Base-by-base conservation (phyloP, 306 rosid species). In the Trichosanthes truncata region DNA sequence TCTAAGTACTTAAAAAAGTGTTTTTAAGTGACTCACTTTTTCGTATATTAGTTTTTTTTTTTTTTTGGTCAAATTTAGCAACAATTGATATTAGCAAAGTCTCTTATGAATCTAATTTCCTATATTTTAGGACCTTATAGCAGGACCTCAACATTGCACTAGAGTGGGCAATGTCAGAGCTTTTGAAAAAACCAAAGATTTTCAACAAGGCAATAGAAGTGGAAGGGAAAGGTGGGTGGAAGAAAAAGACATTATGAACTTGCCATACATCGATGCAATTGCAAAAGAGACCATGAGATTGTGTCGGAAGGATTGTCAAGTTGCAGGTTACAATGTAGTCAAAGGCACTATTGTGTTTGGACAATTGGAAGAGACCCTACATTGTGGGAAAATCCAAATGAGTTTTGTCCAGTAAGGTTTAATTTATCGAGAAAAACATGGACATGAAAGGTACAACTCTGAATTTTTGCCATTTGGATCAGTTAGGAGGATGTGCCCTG, bases 401-500 rank as follows among this genome's bases (percentile, higher is more conserved):
- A 92, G 7, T 92, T 93, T 45, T 40, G 12, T 35, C 98, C 96
- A 0, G 96, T 90, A 26, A 87, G 98, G 78, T 94, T 94, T 79
- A 0, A 79, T 94, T 94, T 79, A 0, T 89, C 0, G 90, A 62
- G 9, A 92, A 80, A 65, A 69, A 73, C 41, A 86, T 92, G 0
- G 96, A 92, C 77, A 93, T 90, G 8, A 89, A 82, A 69, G 97
- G 96, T 5, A 92, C 36, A 88, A 92, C 79, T 93, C 10, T 52
- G 94, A 90, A 84, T 77, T 94, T n/a, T 53, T 94, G 80, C 96
- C 97, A 23, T 94, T 94, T 79, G 97, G 98, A 55, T 82, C 97
- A 17, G 98, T 97, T 6, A 86, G 98, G 83, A 88, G 97, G 62
- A 92, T 92, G 96, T 92, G 98, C 26, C 98, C 96, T 8, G 97